phyloP scores from a whole-genome alignment of 768 basidiomycete species.

The Pluteus cervinus region DNA sequence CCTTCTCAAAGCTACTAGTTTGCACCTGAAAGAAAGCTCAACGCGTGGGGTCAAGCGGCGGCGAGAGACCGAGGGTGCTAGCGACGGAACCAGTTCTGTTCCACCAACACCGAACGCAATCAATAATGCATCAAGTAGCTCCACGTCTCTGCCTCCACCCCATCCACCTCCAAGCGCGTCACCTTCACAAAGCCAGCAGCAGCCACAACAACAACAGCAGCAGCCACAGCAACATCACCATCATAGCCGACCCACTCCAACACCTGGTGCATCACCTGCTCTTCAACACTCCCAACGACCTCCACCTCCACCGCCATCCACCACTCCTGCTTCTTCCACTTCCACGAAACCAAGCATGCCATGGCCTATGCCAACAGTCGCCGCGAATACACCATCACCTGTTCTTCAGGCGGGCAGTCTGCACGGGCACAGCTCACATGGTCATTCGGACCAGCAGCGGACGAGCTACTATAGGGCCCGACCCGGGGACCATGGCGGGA shows the following conservation, averaged over 20 bases:
- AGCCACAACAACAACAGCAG: conserved; percentile 13
- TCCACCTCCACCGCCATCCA: too few species aligned
- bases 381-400: conserved; percentile 51
- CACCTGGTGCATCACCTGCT: conserved; percentile 49
- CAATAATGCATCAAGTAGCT: conserved; percentile 14
- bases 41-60: conserved; percentile 53
- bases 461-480: conserved; percentile 53
- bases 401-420: too few species aligned
- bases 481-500: conserved; percentile 16
- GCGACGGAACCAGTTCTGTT: conserved; percentile 20
- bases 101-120: conserved; percentile 21
- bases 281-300: conserved; percentile 38
- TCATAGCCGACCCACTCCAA: conserved; percentile 36
- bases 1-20: conserved; percentile 70
- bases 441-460: conserved; percentile 34
- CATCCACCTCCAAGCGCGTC: conserved; percentile 21
- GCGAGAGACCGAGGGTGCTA: conserved; percentile 22
- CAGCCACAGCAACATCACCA: conserved; percentile 23
- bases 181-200: conserved; percentile 19
- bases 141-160: conserved; percentile 24
- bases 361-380: conserved; percentile 73
- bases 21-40: conserved; percentile 75
- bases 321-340: conserved; percentile 20
- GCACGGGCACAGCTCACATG: conserved; percentile 26
- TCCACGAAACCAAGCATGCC: conserved; percentile 32